Evolutionary conservation across 2,329 filamentous ascomycete species (phyloP).

Genomic region (Talaromyces verruculosus): DNA sequence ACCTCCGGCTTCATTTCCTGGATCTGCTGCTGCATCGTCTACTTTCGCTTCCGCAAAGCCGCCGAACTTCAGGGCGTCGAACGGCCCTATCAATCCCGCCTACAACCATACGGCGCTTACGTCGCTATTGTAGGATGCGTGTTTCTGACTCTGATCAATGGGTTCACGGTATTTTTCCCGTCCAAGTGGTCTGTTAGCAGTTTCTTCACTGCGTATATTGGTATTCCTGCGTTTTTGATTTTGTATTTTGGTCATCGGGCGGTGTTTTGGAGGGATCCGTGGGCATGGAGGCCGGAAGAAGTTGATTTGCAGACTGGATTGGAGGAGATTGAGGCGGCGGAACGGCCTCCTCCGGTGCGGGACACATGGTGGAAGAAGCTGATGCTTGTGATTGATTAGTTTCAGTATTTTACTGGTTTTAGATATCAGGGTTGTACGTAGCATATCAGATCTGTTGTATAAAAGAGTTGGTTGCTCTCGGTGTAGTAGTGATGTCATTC

Average conservation of each 20-base stretch:
- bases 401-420: not conserved
- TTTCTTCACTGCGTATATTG: constrained; percentile 69
- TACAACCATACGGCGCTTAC: constrained; percentile 67
- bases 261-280: constrained; percentile 49
- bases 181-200: constrained; percentile 44
- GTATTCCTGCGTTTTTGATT: constrained; percentile 60
- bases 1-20: constrained; percentile 70
- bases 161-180: constrained; percentile 65
- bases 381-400: constrained; percentile 32
- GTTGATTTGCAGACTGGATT: constrained; percentile 57
- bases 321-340: constrained; percentile 54
- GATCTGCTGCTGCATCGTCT: constrained; percentile 64
- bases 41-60: constrained; percentile 59
- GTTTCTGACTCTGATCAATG: constrained; percentile 70
- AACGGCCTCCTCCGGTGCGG: constrained; percentile 32
- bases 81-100: constrained; percentile 54
- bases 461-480: not conserved
- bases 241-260: constrained; percentile 57
- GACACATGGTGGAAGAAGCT: constrained; percentile 38
- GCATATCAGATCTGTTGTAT: no score
- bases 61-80: constrained; percentile 46
- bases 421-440: not conserved
- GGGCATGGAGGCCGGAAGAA: constrained; percentile 50
- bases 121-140: constrained; percentile 53
- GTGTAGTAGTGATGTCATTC: constrained; percentile 1